Conservation (phyloP, 78 protist genomes). For the slime mould (Dictyostelium discoideum) region DNA sequence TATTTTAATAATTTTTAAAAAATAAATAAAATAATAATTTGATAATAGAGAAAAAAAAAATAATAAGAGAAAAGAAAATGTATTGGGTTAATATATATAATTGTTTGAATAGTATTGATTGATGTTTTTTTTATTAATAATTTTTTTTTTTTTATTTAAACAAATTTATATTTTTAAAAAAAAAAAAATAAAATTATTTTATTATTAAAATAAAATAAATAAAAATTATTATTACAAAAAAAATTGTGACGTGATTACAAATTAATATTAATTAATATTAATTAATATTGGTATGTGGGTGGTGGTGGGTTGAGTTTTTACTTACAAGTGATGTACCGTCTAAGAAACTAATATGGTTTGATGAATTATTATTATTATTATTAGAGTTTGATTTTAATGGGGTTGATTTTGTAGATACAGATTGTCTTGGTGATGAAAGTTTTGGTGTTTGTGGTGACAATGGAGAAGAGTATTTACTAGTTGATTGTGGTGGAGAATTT, state of each 20-base stretch:
- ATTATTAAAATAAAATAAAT: too few relatives aligned
- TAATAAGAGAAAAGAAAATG: not conserved
- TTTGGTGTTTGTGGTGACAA: not conserved
- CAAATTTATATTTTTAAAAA: too few relatives aligned
- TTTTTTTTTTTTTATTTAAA: too few relatives aligned
- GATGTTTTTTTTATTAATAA: not conserved
- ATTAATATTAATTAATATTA: not conserved
- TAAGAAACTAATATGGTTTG: not conserved
- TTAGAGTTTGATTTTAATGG: conserved; percentile 16
- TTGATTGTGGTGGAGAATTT: conserved; percentile 8
- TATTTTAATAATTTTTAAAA: too few relatives aligned
- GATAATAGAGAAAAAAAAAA: too few relatives aligned
- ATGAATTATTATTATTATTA: not conserved
- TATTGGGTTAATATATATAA: not conserved
- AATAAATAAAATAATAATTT: too few relatives aligned
- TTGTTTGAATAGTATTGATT: not conserved
- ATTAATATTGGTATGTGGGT: too few relatives aligned
- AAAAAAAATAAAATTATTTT: too few relatives aligned
- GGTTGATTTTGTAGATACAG: conserved; percentile 10
- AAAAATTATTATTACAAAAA: too few relatives aligned
- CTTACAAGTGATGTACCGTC: conserved; percentile 33
- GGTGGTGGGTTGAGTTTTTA: not conserved
- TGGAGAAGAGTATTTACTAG: not conserved
- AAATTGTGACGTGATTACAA: not conserved
- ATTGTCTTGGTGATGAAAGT: not conserved